Conservation (phyloP, 2,329 filamentous ascomycete species). For the Botrytis deweyae region DNA sequence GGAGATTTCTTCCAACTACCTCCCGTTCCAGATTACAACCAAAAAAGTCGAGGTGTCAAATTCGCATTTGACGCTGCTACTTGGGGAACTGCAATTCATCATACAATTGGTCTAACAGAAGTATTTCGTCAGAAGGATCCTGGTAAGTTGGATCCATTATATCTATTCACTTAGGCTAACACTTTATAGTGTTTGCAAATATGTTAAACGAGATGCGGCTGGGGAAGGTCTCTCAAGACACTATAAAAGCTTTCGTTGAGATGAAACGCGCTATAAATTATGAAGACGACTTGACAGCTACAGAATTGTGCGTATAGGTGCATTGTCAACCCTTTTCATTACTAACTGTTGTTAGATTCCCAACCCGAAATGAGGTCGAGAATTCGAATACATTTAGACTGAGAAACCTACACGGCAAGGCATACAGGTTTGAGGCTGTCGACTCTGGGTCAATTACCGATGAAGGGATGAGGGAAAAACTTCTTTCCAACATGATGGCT, state of each 20-base stretch:
- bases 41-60: slow-evolving; percentile 63
- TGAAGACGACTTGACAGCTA: slow-evolving; percentile 74
- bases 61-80: slow-evolving; percentile 92
- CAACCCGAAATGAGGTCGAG: slow-evolving; percentile 87
- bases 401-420: slow-evolving; percentile 65
- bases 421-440: slow-evolving; percentile 66
- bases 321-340: slow-evolving; percentile 1
- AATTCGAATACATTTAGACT: slow-evolving; percentile 77
- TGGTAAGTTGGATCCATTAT: slow-evolving; percentile 44
- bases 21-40: slow-evolving; percentile 75
- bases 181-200: slow-evolving; percentile 67
- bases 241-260: slow-evolving; percentile 72
- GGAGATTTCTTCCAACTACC: slow-evolving; percentile 98
- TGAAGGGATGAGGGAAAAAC: slow-evolving; percentile 65
- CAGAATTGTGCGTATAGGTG: slow-evolving; percentile 64
- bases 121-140: slow-evolving; percentile 94
- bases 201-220: slow-evolving; percentile 99
- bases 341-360: slow-evolving; percentile 58
- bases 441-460: slow-evolving; percentile 73
- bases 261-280: slow-evolving; percentile 71
- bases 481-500: slow-evolving; percentile 91
- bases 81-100: slow-evolving; percentile 89
- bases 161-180: slow-evolving; percentile 33
- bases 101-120: slow-evolving; percentile 92
- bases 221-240: slow-evolving; percentile 74